A percentile compares a stretch with the other conserved stretches of the same genome.
These are phyloP conservation scores for Eucalyptus lansdowneana DNA, from an alignment of 345 rosid genomes.

Conservation along the genomic window DNA sequence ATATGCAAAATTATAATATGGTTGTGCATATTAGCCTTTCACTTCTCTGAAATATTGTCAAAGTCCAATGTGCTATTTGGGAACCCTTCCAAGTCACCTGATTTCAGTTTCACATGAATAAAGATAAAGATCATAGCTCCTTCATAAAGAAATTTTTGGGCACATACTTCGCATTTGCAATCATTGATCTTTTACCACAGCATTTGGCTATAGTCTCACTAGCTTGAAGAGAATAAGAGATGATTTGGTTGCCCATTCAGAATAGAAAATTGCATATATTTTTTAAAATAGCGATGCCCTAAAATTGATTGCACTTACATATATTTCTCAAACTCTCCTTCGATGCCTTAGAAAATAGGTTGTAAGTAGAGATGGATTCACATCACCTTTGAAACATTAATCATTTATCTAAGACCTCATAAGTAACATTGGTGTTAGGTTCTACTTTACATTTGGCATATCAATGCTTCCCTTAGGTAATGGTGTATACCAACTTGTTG, in stretches of 20 bases:
- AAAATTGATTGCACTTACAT: not conserved
- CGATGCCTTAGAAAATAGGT: not conserved
- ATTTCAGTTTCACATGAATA: fast-evolving
- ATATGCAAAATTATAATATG: fast-evolving
- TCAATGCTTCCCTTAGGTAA: not conserved
- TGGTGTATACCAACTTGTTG: not conserved
- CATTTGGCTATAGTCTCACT: not conserved
- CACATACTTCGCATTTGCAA: not conserved
- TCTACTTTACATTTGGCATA: not conserved
- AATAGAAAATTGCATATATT: not conserved
- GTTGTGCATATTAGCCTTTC: not conserved
- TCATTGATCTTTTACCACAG: not conserved
- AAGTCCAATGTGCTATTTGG: too few relatives aligned
- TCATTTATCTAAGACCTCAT: not conserved
- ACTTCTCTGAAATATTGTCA: too few relatives aligned
- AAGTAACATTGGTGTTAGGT: not conserved
- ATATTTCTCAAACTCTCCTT: not conserved
- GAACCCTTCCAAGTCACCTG: not conserved
- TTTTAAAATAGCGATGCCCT: fast-evolving
- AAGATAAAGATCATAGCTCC: not conserved
- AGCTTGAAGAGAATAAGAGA: not conserved
- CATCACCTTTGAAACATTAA: not conserved
- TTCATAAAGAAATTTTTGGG: not conserved
- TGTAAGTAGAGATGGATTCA: not conserved
- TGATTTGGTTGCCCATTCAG: not conserved